These are phyloP conservation scores for Picochlorum sp. DNA, from an alignment of 139 green algal species.

Conservation along the genomic window DNA sequence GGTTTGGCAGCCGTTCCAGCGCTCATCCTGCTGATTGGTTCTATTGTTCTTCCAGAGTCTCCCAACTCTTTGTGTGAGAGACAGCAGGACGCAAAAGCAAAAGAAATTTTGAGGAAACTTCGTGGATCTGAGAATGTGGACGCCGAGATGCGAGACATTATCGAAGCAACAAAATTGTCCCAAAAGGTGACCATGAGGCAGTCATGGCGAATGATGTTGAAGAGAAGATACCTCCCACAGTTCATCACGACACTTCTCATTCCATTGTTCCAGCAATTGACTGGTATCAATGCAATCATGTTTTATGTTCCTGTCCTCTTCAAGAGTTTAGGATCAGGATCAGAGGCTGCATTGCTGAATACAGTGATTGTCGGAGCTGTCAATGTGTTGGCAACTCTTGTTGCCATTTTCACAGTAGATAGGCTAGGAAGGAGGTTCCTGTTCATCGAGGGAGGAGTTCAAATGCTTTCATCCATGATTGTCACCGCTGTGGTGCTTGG, in stretches of 20 bases:
- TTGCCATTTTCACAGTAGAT: slow-evolving; percentile 51
- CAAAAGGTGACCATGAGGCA: too few relatives aligned
- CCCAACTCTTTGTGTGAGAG: slow-evolving; percentile 67
- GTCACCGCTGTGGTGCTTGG: slow-evolving; percentile 32
- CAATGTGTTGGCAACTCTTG: slow-evolving; percentile 46
- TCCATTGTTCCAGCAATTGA: slow-evolving; percentile 57
- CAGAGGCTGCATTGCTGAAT: slow-evolving; percentile 34
- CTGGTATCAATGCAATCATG: slow-evolving; percentile 52
- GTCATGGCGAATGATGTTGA: too few relatives aligned
- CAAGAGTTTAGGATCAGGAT: slow-evolving; percentile 29
- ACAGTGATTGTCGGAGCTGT: slow-evolving; percentile 46
- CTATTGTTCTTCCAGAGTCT: slow-evolving; percentile 59
- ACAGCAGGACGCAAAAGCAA: slow-evolving; percentile 15
- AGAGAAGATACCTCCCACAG: slow-evolving; percentile 38
- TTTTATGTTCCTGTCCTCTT: slow-evolving; percentile 53
- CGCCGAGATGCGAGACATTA: slow-evolving; percentile 38
- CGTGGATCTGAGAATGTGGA: neutral
- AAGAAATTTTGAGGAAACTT: neutral
- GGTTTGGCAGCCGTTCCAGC: slow-evolving; percentile 24
- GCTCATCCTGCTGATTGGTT: slow-evolving; percentile 27
- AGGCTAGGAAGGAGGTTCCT: slow-evolving; percentile 32
- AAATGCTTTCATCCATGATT: slow-evolving; percentile 36
- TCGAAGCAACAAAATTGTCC: too few relatives aligned
- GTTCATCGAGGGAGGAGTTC: slow-evolving; percentile 48
- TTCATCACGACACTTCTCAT: slow-evolving; percentile 40